phyloP scores from a whole-genome alignment of 2,329 filamentous ascomycete genomes.

The Colletotrichum incanum region DNA sequence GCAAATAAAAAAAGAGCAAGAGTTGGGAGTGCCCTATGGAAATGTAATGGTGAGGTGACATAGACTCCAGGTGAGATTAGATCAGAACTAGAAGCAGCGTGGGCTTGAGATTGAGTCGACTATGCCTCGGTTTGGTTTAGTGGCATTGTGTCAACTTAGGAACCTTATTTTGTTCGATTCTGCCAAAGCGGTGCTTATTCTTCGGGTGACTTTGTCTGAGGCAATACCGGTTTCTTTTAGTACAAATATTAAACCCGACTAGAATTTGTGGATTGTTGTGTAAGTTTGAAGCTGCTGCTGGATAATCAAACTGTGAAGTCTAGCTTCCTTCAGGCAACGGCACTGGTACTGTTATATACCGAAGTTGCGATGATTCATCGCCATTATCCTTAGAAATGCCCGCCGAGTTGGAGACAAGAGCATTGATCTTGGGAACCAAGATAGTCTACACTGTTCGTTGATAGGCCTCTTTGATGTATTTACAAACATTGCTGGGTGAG shows the following conservation, averaged over 20 bases:
- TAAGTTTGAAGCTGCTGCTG: not conserved
- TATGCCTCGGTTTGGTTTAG: not conserved
- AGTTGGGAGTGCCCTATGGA: not conserved
- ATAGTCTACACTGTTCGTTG: not conserved
- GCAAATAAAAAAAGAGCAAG: not conserved
- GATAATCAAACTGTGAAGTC: not conserved
- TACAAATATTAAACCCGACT: not conserved
- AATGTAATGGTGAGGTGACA: not conserved
- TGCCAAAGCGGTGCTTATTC: not conserved
- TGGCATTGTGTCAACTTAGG: not conserved
- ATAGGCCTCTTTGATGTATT: too few species aligned
- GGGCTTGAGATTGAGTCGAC: not conserved
- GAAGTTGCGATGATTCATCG: not conserved
- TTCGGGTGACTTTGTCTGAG: not conserved
- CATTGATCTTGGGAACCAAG: not conserved
- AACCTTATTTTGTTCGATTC: not conserved
- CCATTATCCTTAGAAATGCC: not conserved
- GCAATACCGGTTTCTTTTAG: not conserved
- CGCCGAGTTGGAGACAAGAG: not conserved
- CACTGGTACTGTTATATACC: not conserved
- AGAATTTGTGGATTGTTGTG: not conserved
- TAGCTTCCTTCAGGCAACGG: too few species aligned
- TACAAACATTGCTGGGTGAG: not conserved
- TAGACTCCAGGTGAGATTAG: too few species aligned
- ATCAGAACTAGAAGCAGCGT: accelerated